phyloP scores from a whole-genome alignment of 208 protist species.

The Tetramitus jugosus region DNA sequence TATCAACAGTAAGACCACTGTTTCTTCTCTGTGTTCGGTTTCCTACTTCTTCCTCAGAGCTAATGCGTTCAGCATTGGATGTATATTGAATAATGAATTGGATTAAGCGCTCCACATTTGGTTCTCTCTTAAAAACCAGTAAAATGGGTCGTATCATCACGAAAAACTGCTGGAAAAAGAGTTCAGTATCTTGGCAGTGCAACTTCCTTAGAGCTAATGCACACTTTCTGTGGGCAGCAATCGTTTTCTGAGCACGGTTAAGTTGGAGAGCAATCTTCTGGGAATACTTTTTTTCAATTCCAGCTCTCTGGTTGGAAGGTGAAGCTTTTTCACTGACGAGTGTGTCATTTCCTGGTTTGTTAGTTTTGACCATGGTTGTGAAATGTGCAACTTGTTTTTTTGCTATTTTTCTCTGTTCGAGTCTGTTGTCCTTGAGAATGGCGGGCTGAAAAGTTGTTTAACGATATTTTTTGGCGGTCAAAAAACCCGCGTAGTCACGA shows the following conservation, averaged over 20 bases:
- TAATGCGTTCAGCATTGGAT: background rate
- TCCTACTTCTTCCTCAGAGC: background rate
- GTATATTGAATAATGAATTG: background rate
- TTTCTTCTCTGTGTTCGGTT: background rate
- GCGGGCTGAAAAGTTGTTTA: too few species aligned
- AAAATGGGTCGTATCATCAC: background rate
- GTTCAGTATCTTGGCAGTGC: background rate
- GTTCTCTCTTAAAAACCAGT: background rate
- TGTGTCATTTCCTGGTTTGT: too few species aligned
- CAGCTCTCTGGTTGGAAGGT: too few species aligned
- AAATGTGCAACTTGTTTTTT: too few species aligned
- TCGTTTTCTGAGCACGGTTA: slow-evolving; percentile 5
- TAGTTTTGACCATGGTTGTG: too few species aligned
- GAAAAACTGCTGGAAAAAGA: background rate
- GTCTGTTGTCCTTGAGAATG: too few species aligned
- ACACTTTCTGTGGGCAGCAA: background rate
- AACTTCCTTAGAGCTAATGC: background rate
- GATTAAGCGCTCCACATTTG: background rate
- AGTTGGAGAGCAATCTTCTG: background rate
- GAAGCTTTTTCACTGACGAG: too few species aligned
- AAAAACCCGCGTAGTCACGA: too few species aligned
- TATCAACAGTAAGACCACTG: too few species aligned
- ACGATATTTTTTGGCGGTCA: too few species aligned
- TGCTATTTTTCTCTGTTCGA: too few species aligned
- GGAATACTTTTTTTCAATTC: too few species aligned